Base-by-base conservation (phyloP, 116 monocot genomes). In the Dioscorea cayenensis region DNA sequence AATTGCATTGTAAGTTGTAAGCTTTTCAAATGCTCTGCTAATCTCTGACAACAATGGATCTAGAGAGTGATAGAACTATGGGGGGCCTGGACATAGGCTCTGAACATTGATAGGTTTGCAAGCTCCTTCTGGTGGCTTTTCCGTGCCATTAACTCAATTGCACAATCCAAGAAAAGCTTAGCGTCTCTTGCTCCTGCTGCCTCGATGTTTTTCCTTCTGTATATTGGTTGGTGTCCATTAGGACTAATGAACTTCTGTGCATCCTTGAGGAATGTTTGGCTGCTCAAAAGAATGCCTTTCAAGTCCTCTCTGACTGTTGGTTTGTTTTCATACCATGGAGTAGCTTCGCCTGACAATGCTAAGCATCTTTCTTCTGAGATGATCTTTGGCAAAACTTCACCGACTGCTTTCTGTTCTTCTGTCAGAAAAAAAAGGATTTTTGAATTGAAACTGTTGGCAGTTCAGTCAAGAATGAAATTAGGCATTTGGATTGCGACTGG, bases 81-180 rank as follows among this genome's bases (percentile, higher is more conserved):
- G 28, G 28, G 19, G 23, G 35, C 43, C 25, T 18, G n/a, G 14
- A 21, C n/a, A 3, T 58, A 14, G 14, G 25, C 50, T 66, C 18
- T 72, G n/a, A 71, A 12, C 48, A 71, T 28, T 25, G 73, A 66
- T 36, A 78, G 76, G 25, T 17, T 76, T 22, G 60, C 19, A n/a
- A 68, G 38, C 19, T 77, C 67, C 17, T 27, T 51, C 37, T 78
- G 73, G n/a, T 43, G 50, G 21, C 37, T 72, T 75, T 80, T 89
- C 11, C 79, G 70, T 14, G 64, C 49, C 77, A 89, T 55, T 28
- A 79, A 48, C 68, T 89, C 93, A 37, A 51, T 70, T 25, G 78
- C 77, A 17, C 71, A 77, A 68, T 87, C 89, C 63, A 85, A 21
- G 38, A 79, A 29, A 13, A 89, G 77, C 58, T 81, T 64, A 20